Conservation (phyloP, 345 rosid genomes). For the Erysimum cheiranthoides region DNA sequence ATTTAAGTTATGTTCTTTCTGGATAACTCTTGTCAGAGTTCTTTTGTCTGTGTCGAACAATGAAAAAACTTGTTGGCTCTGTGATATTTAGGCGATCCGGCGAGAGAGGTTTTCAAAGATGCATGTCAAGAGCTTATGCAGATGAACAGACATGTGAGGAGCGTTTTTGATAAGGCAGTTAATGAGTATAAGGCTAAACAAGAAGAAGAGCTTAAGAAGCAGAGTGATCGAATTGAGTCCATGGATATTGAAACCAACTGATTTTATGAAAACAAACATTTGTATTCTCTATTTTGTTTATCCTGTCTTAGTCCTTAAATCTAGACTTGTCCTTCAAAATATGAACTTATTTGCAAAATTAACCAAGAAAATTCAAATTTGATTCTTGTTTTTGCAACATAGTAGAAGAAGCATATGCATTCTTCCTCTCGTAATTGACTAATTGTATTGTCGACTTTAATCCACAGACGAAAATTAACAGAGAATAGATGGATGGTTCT, state of each 20-base stretch:
- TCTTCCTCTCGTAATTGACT: background rate
- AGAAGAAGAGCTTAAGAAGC: constrained; percentile 26
- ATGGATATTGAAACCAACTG: constrained; percentile 34
- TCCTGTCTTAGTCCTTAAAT: background rate
- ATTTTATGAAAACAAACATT: constrained; percentile 4
- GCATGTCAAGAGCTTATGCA: constrained; percentile 79
- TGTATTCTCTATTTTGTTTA: constrained; percentile 5
- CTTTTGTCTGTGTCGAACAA: background rate
- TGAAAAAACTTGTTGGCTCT: background rate
- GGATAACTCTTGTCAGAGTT: background rate
- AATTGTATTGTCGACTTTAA: too few species aligned
- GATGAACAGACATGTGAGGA: constrained; percentile 77
- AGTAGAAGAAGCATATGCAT: too few species aligned
- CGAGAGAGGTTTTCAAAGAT: constrained; percentile 84
- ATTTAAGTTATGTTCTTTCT: constrained; percentile 4
- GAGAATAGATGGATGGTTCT: background rate
- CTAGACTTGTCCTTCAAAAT: background rate
- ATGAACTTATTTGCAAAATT: background rate
- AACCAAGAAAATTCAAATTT: background rate
- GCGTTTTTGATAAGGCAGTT: constrained; percentile 68
- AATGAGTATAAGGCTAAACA: constrained; percentile 38
- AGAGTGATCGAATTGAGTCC: constrained; percentile 14
- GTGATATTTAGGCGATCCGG: constrained; percentile 68
- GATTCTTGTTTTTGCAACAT: background rate
- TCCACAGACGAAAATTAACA: background rate